phyloP scores from a whole-genome alignment of 2,329 filamentous ascomycete genomes.

The Simplicillium aogashimaense region DNA sequence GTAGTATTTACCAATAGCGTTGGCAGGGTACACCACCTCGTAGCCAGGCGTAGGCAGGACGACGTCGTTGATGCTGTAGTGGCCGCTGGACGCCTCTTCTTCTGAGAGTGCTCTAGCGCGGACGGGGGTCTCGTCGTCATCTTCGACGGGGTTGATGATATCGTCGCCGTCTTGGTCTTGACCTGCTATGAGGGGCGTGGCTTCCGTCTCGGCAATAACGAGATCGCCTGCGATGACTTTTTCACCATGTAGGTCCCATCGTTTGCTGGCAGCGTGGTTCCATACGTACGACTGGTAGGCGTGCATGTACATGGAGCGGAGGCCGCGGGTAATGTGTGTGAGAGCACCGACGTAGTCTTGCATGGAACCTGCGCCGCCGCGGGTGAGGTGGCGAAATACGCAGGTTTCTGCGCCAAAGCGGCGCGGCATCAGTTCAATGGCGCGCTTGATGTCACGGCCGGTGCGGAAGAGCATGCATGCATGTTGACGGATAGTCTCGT shows the following conservation, averaged over 20 bases:
- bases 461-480: slow-evolving; percentile 68
- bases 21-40: slow-evolving; percentile 77
- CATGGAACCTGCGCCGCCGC: slow-evolving; percentile 31
- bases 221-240: slow-evolving; percentile 79
- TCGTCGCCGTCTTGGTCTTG: slow-evolving; percentile 51
- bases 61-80: slow-evolving; percentile 75
- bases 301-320: slow-evolving; percentile 92
- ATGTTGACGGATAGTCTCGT: slow-evolving; percentile 70
- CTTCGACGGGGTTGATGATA: slow-evolving; percentile 27
- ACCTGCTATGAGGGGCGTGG: slow-evolving; percentile 30
- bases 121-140: slow-evolving; percentile 32
- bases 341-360: slow-evolving; percentile 76
- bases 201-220: slow-evolving; percentile 43
- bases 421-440: slow-evolving; percentile 60
- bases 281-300: slow-evolving; percentile 93
- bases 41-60: slow-evolving; percentile 90
- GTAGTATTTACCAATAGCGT: slow-evolving; percentile 79
- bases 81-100: slow-evolving; percentile 68
- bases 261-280: slow-evolving; percentile 75
- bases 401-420: slow-evolving; percentile 73
- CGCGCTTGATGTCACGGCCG: slow-evolving; percentile 46
- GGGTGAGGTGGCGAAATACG: slow-evolving; percentile 67
- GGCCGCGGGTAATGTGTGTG: slow-evolving; percentile 66
- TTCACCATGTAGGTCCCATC: slow-evolving; percentile 66
- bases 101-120: slow-evolving; percentile 63